Evolutionary conservation across 2,329 filamentous ascomycete genomes (phyloP).

Genomic region (Phialemonium atrogriseum): DNA sequence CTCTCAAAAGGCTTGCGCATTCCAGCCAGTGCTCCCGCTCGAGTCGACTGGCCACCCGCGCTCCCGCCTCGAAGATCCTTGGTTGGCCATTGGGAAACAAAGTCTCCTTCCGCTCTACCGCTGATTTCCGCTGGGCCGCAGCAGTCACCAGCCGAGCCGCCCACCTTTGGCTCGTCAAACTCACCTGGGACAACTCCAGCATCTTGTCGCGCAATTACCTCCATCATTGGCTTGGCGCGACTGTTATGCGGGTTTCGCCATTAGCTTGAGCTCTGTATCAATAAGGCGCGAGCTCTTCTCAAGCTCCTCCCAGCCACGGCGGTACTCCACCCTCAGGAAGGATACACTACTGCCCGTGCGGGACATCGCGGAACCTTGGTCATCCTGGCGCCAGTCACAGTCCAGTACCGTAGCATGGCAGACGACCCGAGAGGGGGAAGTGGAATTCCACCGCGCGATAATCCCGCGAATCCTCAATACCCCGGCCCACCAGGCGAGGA

Average conservation of each 20-base stretch:
- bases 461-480: constrained; percentile 32
- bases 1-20: too few species aligned
- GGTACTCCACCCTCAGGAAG: too few species aligned
- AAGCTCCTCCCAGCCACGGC: too few species aligned
- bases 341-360: too few species aligned
- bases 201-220: too few species aligned
- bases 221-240: too few species aligned
- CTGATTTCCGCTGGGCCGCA: constrained; percentile 4
- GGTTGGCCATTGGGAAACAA: constrained; percentile 2
- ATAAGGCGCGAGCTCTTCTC: too few species aligned
- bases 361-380: too few species aligned
- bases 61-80: too few species aligned
- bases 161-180: neutral
- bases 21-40: constrained; percentile 1
- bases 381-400: constrained; percentile 12
- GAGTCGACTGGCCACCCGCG: neutral
- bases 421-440: constrained; percentile 24
- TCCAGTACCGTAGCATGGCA: constrained; percentile 24
- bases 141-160: constrained; percentile 1
- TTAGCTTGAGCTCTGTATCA: too few species aligned
- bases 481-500: constrained; percentile 32
- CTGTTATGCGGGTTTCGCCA: too few species aligned
- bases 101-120: constrained; percentile 6
- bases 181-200: too few species aligned
- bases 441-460: constrained; percentile 25